These are phyloP conservation scores for Ramaria rubella DNA, from an alignment of 768 basidiomycete genomes.

Conservation along the genomic window DNA sequence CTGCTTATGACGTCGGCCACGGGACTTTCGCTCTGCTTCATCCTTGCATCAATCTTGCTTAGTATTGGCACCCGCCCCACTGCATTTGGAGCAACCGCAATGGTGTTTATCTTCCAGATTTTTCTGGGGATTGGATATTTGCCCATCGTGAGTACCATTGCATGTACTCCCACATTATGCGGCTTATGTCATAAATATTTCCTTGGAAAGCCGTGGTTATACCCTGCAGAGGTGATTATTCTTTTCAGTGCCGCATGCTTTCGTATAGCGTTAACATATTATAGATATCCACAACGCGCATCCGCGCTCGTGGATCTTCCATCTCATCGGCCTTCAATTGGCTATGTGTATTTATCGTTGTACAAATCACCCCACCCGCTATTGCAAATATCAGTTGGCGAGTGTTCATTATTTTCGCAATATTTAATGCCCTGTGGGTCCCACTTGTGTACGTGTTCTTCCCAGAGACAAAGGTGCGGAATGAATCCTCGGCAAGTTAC, in stretches of 20 bases:
- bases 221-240: slow-evolving; percentile 26
- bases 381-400: slow-evolving; percentile 39
- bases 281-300: slow-evolving; percentile 28
- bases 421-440: slow-evolving; percentile 39
- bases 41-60: slow-evolving; percentile 29
- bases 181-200: neutral
- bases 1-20: slow-evolving; percentile 33
- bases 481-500: neutral
- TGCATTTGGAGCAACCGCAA: slow-evolving; percentile 32
- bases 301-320: slow-evolving; percentile 30
- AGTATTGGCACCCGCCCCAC: slow-evolving; percentile 30
- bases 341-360: slow-evolving; percentile 31
- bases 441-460: slow-evolving; percentile 33
- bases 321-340: slow-evolving; percentile 25
- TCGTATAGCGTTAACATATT: slow-evolving; percentile 26
- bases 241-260: too few relatives aligned
- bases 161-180: neutral
- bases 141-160: slow-evolving; percentile 28
- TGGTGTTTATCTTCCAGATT: slow-evolving; percentile 38
- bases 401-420: slow-evolving; percentile 41
- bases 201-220: slow-evolving; percentile 29
- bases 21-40: slow-evolving; percentile 34
- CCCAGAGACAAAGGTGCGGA: slow-evolving; percentile 29
- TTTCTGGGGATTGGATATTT: slow-evolving; percentile 35
- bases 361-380: slow-evolving; percentile 37